These are phyloP conservation scores for Combretum micranthum DNA, from an alignment of 345 rosid species.

Conservation along the genomic window DNA sequence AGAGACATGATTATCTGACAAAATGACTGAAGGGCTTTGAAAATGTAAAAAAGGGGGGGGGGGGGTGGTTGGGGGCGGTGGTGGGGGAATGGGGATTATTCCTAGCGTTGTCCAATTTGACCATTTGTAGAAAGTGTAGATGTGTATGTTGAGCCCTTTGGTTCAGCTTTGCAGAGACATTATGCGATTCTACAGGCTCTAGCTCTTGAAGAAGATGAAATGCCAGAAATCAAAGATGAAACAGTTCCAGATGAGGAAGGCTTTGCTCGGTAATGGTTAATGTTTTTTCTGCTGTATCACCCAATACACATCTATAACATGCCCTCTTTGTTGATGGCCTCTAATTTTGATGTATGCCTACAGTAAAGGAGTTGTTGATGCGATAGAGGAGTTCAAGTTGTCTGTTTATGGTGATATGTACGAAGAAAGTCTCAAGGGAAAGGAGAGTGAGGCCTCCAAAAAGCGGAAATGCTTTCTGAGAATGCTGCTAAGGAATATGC, in stretches of 20 bases:
- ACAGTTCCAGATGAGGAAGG: conserved; percentile 90
- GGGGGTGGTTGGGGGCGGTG: too few relatives aligned
- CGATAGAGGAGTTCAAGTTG: conserved; percentile 60
- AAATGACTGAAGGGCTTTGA: too few relatives aligned
- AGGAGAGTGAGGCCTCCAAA: conserved; percentile 39
- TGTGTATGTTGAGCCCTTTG: not conserved
- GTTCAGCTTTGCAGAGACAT: conserved; percentile 89
- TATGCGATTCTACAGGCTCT: conserved; percentile 81
- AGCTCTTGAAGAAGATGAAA: conserved; percentile 77
- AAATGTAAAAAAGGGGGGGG: too few relatives aligned
- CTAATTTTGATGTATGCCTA: conserved; percentile 8
- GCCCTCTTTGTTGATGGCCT: not conserved
- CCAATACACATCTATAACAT: not conserved
- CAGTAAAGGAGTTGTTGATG: conserved; percentile 65
- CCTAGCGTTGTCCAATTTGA: too few relatives aligned
- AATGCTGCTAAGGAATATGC: conserved; percentile 35
- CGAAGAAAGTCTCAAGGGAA: conserved; percentile 36
- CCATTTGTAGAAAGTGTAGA: too few relatives aligned
- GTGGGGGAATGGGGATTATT: too few relatives aligned
- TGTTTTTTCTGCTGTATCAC: not conserved
- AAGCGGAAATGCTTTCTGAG: conserved; percentile 63
- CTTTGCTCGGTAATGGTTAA: conserved; percentile 49
- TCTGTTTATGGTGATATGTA: conserved; percentile 67
- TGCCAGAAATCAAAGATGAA: conserved; percentile 64
- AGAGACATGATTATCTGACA: too few relatives aligned